A percentile compares a stretch with the other conserved stretches of the same genome.
Evolutionary conservation across 176 grass and related monocot genomes (phyloP).

Genomic region (Pharus latifolius): DNA sequence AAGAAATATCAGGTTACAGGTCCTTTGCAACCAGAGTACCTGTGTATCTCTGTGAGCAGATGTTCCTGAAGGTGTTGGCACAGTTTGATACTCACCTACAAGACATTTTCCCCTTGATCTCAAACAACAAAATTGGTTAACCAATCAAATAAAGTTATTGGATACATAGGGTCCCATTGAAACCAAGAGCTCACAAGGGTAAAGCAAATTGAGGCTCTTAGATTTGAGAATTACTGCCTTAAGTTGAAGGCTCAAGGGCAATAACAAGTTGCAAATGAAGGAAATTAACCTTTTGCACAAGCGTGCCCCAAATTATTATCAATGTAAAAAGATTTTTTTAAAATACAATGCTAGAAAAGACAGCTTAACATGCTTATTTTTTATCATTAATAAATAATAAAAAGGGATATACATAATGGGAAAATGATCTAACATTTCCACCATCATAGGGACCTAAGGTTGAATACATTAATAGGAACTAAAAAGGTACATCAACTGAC

Average conservation of each 20-base stretch:
- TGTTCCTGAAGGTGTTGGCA: background rate
- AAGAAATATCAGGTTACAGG: background rate
- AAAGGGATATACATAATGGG: constrained; percentile 47
- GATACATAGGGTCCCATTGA: background rate
- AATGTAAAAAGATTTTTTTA: background rate
- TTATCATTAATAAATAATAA: constrained; percentile 68
- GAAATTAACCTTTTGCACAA: background rate
- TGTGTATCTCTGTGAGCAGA: background rate
- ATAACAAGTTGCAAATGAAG: background rate
- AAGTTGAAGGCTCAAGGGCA: background rate
- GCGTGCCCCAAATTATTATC: constrained; percentile 19
- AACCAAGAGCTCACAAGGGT: background rate
- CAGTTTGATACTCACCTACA: background rate
- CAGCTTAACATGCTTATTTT: constrained; percentile 40
- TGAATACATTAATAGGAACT: constrained; percentile 33
- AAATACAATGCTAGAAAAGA: constrained; percentile 5
- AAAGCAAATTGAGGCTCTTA: background rate
- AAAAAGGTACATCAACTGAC: constrained; percentile 26
- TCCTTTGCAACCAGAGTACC: too few species aligned
- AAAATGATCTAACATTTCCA: constrained; percentile 38
- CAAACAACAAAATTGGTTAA: background rate
- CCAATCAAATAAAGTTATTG: background rate
- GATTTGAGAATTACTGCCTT: background rate
- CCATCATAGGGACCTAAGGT: constrained; percentile 25
- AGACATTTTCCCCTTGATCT: background rate